phyloP scores from a whole-genome alignment of 2,329 filamentous ascomycete species.

The Hymenoscyphus fructigenus region DNA sequence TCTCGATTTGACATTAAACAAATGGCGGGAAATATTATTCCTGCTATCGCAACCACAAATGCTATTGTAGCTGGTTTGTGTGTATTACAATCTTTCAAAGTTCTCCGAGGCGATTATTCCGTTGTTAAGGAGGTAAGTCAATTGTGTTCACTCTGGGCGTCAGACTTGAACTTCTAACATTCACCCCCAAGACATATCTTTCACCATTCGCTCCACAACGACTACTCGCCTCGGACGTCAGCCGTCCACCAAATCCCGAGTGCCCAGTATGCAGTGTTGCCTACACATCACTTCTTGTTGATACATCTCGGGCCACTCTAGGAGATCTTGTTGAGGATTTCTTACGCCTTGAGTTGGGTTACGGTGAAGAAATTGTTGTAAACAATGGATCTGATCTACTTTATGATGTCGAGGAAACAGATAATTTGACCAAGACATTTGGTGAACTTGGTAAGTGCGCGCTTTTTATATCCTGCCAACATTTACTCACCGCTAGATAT shows the following conservation, averaged over 20 bases:
- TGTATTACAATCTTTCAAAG: slow-evolving; percentile 89
- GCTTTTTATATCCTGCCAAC: background rate
- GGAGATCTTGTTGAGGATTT: slow-evolving; percentile 76
- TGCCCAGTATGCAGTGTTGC: slow-evolving; percentile 82
- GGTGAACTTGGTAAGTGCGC: slow-evolving; percentile 62
- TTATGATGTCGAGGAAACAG: slow-evolving; percentile 86
- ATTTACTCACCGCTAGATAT: slow-evolving; percentile 29
- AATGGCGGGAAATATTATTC: slow-evolving; percentile 99
- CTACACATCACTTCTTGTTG: slow-evolving; percentile 65
- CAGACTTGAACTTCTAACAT: background rate
- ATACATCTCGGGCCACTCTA: slow-evolving; percentile 71
- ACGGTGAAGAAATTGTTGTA: slow-evolving; percentile 78
- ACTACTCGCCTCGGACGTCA: slow-evolving; percentile 57
- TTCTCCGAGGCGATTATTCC: slow-evolving; percentile 69
- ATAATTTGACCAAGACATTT: slow-evolving; percentile 80
- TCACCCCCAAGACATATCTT: slow-evolving; percentile 64
- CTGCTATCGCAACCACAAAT: slow-evolving; percentile 96
- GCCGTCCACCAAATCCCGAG: slow-evolving; percentile 68
- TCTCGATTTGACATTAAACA: slow-evolving; percentile 98
- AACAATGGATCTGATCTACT: slow-evolving; percentile 74
- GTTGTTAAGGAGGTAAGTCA: slow-evolving; percentile 69
- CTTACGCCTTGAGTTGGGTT: slow-evolving; percentile 68
- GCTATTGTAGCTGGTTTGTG: slow-evolving; percentile 93
- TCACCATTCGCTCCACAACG: slow-evolving; percentile 63
- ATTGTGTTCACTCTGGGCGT: background rate